Percentiles rank a stretch among this genome's conserved stretches.
Conservation (phyloP, 2,329 filamentous ascomycete species). For the Colletotrichum agaves region DNA sequence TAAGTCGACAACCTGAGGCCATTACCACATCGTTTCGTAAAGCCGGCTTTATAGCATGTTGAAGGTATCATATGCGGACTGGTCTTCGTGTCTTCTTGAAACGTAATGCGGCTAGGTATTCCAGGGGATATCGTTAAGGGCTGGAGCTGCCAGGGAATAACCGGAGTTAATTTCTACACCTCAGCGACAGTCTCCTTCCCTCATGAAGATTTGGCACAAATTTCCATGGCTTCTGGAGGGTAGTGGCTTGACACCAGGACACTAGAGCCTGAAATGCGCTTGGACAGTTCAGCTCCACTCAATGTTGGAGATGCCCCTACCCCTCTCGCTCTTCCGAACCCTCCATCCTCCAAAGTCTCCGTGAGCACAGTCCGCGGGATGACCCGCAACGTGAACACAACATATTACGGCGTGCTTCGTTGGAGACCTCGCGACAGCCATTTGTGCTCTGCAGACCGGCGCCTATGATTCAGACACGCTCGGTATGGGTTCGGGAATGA, state of each 20-base stretch:
- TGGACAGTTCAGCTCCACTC: slow-evolving; percentile 5
- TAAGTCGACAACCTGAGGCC: too few species aligned
- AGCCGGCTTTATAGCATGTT: too few species aligned
- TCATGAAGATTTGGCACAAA: slow-evolving; percentile 22
- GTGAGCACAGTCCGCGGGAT: background rate
- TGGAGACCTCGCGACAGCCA: too few species aligned
- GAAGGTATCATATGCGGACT: too few species aligned
- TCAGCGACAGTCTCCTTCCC: background rate
- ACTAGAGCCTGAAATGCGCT: background rate
- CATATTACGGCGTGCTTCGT: too few species aligned
- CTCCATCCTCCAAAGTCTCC: slow-evolving; percentile 19
- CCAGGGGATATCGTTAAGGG: background rate
- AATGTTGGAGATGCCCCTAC: slow-evolving; percentile 11
- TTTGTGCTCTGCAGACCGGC: slow-evolving; percentile 25
- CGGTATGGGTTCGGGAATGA: slow-evolving; percentile 4
- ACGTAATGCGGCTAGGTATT: background rate
- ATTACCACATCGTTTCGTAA: too few species aligned
- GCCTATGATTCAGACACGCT: slow-evolving; percentile 18
- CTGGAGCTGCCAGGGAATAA: background rate
- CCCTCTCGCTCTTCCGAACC: slow-evolving; percentile 22
- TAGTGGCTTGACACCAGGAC: background rate
- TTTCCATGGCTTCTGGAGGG: slow-evolving; percentile 8
- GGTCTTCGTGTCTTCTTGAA: too few species aligned
- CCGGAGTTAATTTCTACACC: slow-evolving; percentile 30
- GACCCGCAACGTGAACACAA: too few species aligned